Base-by-base conservation (phyloP, 2,329 filamentous ascomycete species). In the Daldinia sp. region DNA sequence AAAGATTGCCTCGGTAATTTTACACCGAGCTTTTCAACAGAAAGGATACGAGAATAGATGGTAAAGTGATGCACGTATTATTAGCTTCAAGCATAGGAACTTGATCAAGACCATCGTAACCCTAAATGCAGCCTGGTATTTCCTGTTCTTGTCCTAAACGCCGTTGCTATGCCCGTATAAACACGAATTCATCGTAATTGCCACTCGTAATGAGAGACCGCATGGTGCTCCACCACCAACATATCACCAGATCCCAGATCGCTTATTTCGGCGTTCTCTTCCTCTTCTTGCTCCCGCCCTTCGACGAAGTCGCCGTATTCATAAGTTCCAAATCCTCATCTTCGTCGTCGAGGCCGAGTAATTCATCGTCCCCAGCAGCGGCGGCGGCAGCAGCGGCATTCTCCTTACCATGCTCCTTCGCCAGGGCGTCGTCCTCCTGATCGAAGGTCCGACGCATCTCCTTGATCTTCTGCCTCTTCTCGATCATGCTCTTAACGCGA, bases 381-480 rank as follows among this genome's bases (percentile, higher is more conserved):
- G 33, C 30, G 9, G 65, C 70, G 18, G 30, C 42, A 4, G 51
- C 55, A 5, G 61, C 63, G 23, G 63, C 65, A 23, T 50, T 62
- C 6, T 65, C 70, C 12, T 65, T 67, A 2, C 64, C 73, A 67
- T 71, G 68, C 46, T 74, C 72, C 64, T 74, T 73, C 41, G 69
- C 70, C 3, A 86, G 81, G 13, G 82, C 82, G 63, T 90, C 90
- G 77, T 90, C 89, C 73, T 91, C 90, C 58, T 88, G 88, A 75
- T 90, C 87, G 72, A 94, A 88, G 59, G 89, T 88, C 82, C 94
- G 94, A 69, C 94, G 86, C 59, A 93, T 92, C 76, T 92, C 89
- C 79, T 96, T 96, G 70, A 98, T 89, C 77, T 94, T 90, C 78
- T 90, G 90, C 74, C 97, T 93, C 85, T 95, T 94, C 80, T 93